Evolutionary conservation across 345 rosid genomes (phyloP).

Genomic region (Tarenaya hassleriana): DNA sequence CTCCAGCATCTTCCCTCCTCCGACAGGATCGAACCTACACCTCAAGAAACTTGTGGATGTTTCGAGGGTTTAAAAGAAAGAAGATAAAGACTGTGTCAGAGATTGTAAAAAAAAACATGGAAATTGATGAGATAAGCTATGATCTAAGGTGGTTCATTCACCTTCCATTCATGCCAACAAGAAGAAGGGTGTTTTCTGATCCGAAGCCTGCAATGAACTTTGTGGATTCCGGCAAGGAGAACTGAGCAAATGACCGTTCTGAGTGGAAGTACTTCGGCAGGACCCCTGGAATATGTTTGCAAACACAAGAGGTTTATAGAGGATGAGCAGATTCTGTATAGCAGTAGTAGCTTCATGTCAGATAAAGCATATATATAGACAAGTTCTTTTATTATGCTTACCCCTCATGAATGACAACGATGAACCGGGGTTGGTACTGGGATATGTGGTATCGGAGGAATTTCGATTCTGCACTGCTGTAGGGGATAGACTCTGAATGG

Average conservation of each 20-base stretch:
- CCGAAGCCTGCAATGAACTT: constrained; percentile 77
- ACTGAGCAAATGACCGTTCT: constrained; percentile 92
- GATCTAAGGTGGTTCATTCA: too few species aligned
- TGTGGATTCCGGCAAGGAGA: constrained; percentile 57
- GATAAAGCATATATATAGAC: not conserved
- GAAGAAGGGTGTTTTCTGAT: constrained; percentile 50
- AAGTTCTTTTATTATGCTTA: constrained; percentile 18
- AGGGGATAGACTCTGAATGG: constrained; percentile 52
- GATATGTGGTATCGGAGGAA: constrained; percentile 35
- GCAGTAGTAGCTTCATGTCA: not conserved
- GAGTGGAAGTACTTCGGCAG: constrained; percentile 74
- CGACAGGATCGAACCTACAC: constrained; percentile 64
- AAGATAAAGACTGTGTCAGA: not conserved
- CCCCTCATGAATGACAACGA: constrained; percentile 73
- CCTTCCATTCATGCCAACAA: constrained; percentile 81
- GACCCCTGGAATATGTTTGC: constrained; percentile 39
- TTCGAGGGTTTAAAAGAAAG: not conserved
- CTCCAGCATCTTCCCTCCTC: constrained; percentile 85
- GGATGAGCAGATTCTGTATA: not conserved
- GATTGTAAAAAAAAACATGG: not conserved
- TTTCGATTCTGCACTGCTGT: constrained; percentile 31
- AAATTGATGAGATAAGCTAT: not conserved
- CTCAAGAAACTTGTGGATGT: constrained; percentile 68
- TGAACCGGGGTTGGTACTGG: constrained; percentile 51
- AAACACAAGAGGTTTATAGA: not conserved